phyloP scores from a whole-genome alignment of 495 filamentous ascomycete genomes.

The Aspergillus saccharolyticus region DNA sequence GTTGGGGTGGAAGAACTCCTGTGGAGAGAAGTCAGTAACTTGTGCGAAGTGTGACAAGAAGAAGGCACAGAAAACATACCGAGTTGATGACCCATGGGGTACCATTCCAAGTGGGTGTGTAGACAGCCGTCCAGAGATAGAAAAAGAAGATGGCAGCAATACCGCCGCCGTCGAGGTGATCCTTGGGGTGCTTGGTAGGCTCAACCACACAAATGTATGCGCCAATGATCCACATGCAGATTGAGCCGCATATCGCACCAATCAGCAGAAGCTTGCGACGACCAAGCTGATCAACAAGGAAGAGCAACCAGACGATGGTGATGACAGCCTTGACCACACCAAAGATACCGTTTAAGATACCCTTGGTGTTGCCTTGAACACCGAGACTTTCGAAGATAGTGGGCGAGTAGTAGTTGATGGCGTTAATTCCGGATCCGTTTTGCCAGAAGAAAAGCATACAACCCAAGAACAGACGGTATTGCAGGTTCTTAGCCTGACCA shows the following conservation, averaged over 20 bases:
- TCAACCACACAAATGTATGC: constrained; percentile 57
- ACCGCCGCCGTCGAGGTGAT: constrained; percentile 47
- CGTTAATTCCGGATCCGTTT: constrained; percentile 62
- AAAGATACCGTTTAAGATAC: constrained; percentile 47
- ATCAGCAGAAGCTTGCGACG: constrained; percentile 62
- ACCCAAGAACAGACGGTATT: constrained; percentile 62
- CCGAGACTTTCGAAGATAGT: constrained; percentile 57
- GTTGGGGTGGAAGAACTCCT: constrained; percentile 58
- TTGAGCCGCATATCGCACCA: constrained; percentile 62
- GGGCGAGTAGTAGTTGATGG: constrained; percentile 62
- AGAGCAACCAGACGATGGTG: constrained; percentile 60
- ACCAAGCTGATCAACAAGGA: constrained; percentile 67
- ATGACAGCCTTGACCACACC: constrained; percentile 50
- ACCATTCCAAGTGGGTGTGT: constrained; percentile 70
- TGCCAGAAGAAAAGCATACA: constrained; percentile 65
- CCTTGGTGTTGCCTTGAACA: constrained; percentile 34
- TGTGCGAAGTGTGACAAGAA: neutral
- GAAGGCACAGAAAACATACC: constrained; percentile 15
- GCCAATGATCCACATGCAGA: constrained; percentile 73
- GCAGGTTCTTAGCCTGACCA: constrained; percentile 37
- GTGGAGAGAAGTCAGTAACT: neutral
- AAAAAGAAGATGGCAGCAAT: constrained; percentile 71
- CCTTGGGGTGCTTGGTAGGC: constrained; percentile 37
- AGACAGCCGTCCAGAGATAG: constrained; percentile 72
- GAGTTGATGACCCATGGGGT: constrained; percentile 61